These are phyloP conservation scores for Calocybe gangraenosa DNA, from an alignment of 768 basidiomycete species.

Conservation along the genomic window DNA sequence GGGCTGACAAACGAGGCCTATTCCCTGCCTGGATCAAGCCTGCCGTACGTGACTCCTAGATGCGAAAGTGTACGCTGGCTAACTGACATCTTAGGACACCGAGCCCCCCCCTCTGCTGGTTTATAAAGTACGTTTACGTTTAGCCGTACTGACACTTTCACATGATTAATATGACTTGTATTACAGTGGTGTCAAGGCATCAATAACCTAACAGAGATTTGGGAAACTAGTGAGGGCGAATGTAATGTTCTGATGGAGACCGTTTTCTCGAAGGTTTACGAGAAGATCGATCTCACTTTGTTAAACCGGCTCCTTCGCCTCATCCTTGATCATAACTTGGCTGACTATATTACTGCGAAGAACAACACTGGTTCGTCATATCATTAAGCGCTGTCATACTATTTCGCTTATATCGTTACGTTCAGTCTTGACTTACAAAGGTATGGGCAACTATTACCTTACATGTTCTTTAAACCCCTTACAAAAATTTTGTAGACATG, in stretches of 20 bases:
- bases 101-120: constrained; percentile 96
- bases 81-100: constrained; percentile 52
- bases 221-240: constrained; percentile 98
- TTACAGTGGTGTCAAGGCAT: constrained; percentile 93
- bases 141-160: background rate
- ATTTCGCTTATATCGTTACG: constrained; percentile 1
- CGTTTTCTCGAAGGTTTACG: constrained; percentile 94
- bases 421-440: constrained; percentile 82
- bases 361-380: constrained; percentile 74
- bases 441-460: constrained; percentile 20
- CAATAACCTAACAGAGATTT: constrained; percentile 96
- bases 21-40: constrained; percentile 99
- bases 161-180: constrained; percentile 2
- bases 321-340: constrained; percentile 97
- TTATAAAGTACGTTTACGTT: constrained; percentile 66
- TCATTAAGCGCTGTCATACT: background rate
- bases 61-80: background rate
- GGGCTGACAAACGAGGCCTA: constrained; percentile 92
- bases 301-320: constrained; percentile 93
- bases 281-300: constrained; percentile 96
- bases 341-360: constrained; percentile 98
- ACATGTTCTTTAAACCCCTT: constrained; percentile 7
- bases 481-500: constrained; percentile 54
- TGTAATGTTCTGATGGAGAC: constrained; percentile 99
- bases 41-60: constrained; percentile 38